Base-by-base conservation (phyloP, 768 basidiomycete species). In the Russula sp. region DNA sequence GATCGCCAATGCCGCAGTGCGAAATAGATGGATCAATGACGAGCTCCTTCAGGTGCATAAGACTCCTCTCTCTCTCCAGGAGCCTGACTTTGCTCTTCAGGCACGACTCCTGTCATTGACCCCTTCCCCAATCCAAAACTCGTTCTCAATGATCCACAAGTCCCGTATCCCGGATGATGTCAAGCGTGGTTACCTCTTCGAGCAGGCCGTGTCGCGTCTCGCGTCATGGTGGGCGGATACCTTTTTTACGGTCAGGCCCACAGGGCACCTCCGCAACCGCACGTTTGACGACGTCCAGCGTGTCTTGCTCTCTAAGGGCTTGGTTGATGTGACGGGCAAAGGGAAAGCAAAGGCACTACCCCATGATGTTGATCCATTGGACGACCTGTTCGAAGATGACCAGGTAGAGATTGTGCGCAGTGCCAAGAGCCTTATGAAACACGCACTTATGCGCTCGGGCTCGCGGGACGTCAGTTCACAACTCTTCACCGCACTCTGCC, bases 371-470 rank as follows among this genome's bases (percentile, higher is more conserved):
- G 65, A 75, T 24, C 24, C 69, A 5, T 69, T 79, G 32, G 77
- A 80, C 57, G 69, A 77, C 32, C 79, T 84, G 66, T 73, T 76
- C 32, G 75, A 84, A 14, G 75, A 83, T 63, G 78, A 71, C 46
- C 76, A 83, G 30, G 72, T 74, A 38, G 95, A 96, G 74, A 71
- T 79, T 3, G 83, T 97, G 32, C 81, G 87, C 52, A 87, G 86
- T 57, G 78, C 81, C 16, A 94, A 95, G 72, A 94, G 92, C 67
- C 79, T 98, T 44, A 94, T 95, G 91, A 98, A 97, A 72, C 93
- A 95, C 72, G 89, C 87, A 0, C 76, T 98, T 22, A 86, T 89
- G 81, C 83, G 81, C 60, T 80, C 76, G 64, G 97, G 95, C 8
- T 89, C 87, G 26, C 81, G 91, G 65, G 97, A 99, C 73, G 84